These are phyloP conservation scores for Colletotrichum noveboracense DNA, from an alignment of 2,329 filamentous ascomycete genomes.

Conservation along the genomic window DNA sequence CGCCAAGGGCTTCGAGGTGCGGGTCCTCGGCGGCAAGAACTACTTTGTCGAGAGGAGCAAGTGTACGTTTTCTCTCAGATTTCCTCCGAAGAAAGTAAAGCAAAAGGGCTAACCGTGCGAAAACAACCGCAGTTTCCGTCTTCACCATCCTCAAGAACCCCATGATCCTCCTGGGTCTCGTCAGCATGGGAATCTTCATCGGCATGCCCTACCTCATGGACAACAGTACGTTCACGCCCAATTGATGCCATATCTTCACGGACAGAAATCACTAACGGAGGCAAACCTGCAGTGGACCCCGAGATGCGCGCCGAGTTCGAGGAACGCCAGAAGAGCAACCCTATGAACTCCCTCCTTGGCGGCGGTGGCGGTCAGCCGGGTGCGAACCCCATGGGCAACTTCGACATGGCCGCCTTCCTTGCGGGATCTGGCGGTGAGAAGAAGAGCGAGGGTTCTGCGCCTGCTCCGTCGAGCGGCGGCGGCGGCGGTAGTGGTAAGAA, in stretches of 20 bases:
- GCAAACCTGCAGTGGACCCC: constrained; percentile 77
- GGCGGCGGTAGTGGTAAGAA: constrained; percentile 34
- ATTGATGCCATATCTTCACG: neutral
- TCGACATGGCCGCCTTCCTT: constrained; percentile 69
- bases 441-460: constrained; percentile 45
- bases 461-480: constrained; percentile 24
- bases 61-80: constrained; percentile 61
- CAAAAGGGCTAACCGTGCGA: neutral
- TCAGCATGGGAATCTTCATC: constrained; percentile 83
- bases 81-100: neutral
- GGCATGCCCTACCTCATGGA: constrained; percentile 96
- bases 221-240: constrained; percentile 71
- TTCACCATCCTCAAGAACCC: constrained; percentile 87
- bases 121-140: constrained; percentile 66
- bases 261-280: neutral
- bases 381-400: constrained; percentile 54
- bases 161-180: constrained; percentile 92
- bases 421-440: constrained; percentile 53
- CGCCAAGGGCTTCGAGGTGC: constrained; percentile 61
- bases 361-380: constrained; percentile 29
- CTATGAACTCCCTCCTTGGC: constrained; percentile 64
- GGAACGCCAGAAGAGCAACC: constrained; percentile 80
- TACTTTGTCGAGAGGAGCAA: constrained; percentile 79
- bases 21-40: constrained; percentile 66
- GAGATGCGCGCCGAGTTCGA: constrained; percentile 94